Percentiles rank a stretch among this genome's conserved stretches.
Evolutionary conservation across 495 filamentous ascomycete species (phyloP).

Genomic region (Annulohypoxylon nitens): DNA sequence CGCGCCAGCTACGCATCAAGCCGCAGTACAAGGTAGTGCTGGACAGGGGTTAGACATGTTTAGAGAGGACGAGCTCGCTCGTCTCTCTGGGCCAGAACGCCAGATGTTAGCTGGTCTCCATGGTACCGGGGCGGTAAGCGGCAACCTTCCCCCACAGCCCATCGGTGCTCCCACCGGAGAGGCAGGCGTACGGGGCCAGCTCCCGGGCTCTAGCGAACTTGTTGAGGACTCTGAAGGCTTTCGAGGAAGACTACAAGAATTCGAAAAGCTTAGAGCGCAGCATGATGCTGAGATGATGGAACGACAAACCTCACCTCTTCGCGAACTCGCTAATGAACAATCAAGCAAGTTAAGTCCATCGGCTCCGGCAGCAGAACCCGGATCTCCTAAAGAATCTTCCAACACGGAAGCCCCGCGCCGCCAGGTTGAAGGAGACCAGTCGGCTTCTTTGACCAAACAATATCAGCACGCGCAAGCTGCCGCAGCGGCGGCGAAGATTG

Average conservation of each 20-base stretch:
- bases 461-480: conserved; percentile 80
- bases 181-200: conserved; percentile 52
- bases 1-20: conserved; percentile 55
- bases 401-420: conserved; percentile 17
- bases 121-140: conserved; percentile 43
- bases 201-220: conserved; percentile 59
- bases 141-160: conserved; percentile 50
- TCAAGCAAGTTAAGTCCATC: conserved; percentile 23
- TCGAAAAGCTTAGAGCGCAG: conserved; percentile 69
- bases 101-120: conserved; percentile 54
- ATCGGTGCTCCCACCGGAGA: conserved; percentile 51
- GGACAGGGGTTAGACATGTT: conserved; percentile 61
- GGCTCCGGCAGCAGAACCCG: conserved; percentile 18
- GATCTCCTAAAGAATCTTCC: conserved; percentile 14
- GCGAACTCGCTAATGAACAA: conserved; percentile 35
- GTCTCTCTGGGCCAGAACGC: conserved; percentile 52
- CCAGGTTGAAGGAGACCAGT: conserved; percentile 44
- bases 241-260: conserved; percentile 66
- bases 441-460: conserved; percentile 78
- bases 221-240: conserved; percentile 65
- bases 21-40: conserved; percentile 50
- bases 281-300: conserved; percentile 63
- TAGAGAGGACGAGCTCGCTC: conserved; percentile 59
- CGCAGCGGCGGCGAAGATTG: conserved; percentile 64
- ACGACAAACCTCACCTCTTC: conserved; percentile 46